phyloP scores from a whole-genome alignment of 1,284 basidiomycete genomes.

The Meripilus lineatus region DNA sequence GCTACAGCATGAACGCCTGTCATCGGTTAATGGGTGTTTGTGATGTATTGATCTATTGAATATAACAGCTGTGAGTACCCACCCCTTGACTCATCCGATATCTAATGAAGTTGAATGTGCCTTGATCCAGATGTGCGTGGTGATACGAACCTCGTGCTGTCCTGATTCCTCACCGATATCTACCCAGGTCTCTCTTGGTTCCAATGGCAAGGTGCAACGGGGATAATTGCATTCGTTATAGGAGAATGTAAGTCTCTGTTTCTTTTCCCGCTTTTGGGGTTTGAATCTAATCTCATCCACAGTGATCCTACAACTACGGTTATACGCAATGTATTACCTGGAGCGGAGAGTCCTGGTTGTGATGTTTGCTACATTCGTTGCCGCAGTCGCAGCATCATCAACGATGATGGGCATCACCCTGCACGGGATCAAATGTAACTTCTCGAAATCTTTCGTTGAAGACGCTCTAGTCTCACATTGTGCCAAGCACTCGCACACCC shows the following conservation, averaged over 20 bases:
- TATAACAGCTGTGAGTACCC: slow-evolving; percentile 3
- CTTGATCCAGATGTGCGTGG: not conserved
- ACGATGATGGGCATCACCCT: slow-evolving; percentile 42
- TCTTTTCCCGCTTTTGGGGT: not conserved
- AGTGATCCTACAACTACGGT: slow-evolving; percentile 57
- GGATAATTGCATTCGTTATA: slow-evolving; percentile 45
- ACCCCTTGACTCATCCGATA: not conserved
- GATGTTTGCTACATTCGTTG: slow-evolving; percentile 32
- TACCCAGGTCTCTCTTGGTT: slow-evolving; percentile 2
- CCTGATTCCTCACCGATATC: not conserved
- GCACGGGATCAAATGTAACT: slow-evolving; percentile 33
- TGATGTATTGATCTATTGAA: not conserved
- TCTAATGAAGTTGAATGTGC: too few relatives aligned
- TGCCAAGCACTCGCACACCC: slow-evolving; percentile 12
- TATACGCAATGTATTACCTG: slow-evolving; percentile 55
- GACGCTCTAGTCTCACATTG: not conserved
- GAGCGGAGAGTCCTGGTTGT: slow-evolving; percentile 44
- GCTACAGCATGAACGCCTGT: not conserved
- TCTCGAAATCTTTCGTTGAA: not conserved
- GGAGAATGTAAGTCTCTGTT: slow-evolving; percentile 40
- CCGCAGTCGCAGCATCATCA: slow-evolving; percentile 35
- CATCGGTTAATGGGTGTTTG: not conserved
- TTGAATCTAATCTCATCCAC: too few relatives aligned
- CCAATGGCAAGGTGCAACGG: slow-evolving; percentile 29
- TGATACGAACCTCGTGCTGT: not conserved